phyloP scores from a whole-genome alignment of 352 stramenopile genomes.

The Globisporangium okanoganense region DNA sequence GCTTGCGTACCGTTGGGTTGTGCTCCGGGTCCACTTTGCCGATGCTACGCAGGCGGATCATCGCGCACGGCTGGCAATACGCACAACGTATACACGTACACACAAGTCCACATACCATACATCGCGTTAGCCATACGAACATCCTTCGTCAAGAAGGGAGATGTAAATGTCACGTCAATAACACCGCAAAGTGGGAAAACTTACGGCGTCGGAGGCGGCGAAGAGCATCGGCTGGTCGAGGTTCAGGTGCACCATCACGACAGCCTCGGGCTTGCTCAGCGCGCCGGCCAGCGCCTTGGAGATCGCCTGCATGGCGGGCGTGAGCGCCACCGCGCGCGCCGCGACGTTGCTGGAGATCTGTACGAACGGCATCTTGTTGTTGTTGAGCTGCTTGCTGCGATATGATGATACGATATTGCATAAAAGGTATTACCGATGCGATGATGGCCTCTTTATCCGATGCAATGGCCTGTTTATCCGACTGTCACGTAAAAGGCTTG shows the following conservation, averaged over 20 bases:
- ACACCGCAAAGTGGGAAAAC: no score
- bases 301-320: constrained; percentile 28
- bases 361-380: constrained; percentile 43
- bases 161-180: background rate
- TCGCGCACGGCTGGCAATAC: constrained; percentile 39
- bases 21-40: constrained; percentile 45
- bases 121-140: background rate
- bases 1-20: constrained; percentile 41
- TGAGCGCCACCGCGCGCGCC: constrained; percentile 23
- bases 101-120: no score
- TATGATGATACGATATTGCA: no score
- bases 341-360: constrained; percentile 51
- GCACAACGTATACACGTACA: constrained; percentile 5
- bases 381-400: no score
- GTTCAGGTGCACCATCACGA: constrained; percentile 54
- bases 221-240: constrained; percentile 56
- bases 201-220: constrained; percentile 38
- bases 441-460: no score
- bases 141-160: background rate
- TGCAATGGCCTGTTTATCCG: no score
- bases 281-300: constrained; percentile 37
- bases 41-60: constrained; percentile 50
- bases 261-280: constrained; percentile 46
- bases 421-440: no score
- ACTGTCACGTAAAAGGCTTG: no score